Evolutionary conservation across 768 basidiomycete species (phyloP).

Genomic region (Macrolepiota albuminosa): DNA sequence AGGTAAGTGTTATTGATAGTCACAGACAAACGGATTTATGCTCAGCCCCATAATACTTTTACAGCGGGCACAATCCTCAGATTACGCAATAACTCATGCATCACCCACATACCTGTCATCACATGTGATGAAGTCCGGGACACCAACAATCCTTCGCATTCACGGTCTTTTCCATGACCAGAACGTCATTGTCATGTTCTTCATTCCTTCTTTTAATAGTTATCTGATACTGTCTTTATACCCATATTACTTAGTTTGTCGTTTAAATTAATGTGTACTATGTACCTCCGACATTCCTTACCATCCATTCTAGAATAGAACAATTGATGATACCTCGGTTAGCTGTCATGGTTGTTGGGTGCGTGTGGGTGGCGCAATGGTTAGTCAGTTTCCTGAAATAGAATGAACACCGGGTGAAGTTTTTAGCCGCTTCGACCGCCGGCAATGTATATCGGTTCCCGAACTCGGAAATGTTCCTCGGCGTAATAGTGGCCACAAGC

Average conservation of each 20-base stretch:
- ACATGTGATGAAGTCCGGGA: slow-evolving; percentile 10
- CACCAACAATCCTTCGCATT: slow-evolving; percentile 17
- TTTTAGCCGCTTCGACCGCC: slow-evolving; percentile 6
- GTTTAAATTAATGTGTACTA: slow-evolving; percentile 20
- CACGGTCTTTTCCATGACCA: slow-evolving; percentile 19
- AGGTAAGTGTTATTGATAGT: slow-evolving; percentile 9
- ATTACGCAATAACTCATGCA: slow-evolving; percentile 14
- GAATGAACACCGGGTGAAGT: slow-evolving; percentile 2
- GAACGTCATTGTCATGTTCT: slow-evolving; percentile 3
- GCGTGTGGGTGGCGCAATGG: slow-evolving; percentile 7
- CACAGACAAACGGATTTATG: neutral
- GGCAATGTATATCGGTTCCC: slow-evolving; percentile 3
- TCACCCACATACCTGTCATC: slow-evolving; percentile 11
- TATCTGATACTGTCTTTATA: slow-evolving; percentile 13
- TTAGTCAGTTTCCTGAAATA: slow-evolving; percentile 5
- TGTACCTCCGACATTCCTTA: slow-evolving; percentile 12
- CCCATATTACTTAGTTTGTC: slow-evolving; percentile 15
- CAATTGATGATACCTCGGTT: neutral
- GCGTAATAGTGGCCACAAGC: slow-evolving; percentile 4
- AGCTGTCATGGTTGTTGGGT: neutral
- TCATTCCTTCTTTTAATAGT: slow-evolving; percentile 3
- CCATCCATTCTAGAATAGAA: slow-evolving; percentile 11
- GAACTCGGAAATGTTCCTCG: neutral
- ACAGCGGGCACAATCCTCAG: slow-evolving; percentile 5
- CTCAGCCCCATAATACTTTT: neutral